Percentiles rank a stretch among this genome's conserved stretches.
Conservation (phyloP, 257 asterid genomes). For the Salvia miltiorrhiza region DNA sequence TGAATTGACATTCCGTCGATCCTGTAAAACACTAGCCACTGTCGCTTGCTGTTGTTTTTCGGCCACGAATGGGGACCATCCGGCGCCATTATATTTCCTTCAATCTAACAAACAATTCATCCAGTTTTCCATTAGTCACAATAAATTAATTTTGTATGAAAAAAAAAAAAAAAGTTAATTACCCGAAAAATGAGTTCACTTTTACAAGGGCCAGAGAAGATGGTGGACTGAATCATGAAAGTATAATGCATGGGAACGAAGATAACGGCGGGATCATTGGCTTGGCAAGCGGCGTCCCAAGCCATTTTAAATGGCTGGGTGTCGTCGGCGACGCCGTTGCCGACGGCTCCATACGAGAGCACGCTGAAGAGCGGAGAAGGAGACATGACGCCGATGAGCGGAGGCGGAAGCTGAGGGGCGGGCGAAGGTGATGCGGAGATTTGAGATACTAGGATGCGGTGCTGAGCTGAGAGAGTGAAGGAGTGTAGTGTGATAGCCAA, state of each 20-base stretch:
- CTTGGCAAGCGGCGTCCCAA: constrained; percentile 80
- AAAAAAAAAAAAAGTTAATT: background rate
- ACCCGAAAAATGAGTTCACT: constrained; percentile 53
- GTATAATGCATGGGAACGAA: constrained; percentile 50
- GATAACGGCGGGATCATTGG: constrained; percentile 31
- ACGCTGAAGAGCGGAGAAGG: constrained; percentile 51
- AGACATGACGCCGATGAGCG: no score
- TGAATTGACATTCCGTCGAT: constrained; percentile 70
- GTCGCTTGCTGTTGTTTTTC: constrained; percentile 40
- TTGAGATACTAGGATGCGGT: constrained; percentile 38
- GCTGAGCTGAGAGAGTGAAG: constrained; percentile 22
- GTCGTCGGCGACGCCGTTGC: constrained; percentile 71
- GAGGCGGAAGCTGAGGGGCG: constrained; percentile 27
- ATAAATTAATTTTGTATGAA: background rate
- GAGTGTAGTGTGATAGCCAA: constrained; percentile 23
- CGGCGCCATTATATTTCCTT: constrained; percentile 78
- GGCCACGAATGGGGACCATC: constrained; percentile 94
- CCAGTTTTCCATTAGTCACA: no score
- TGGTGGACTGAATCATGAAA: constrained; percentile 71
- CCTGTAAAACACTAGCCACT: constrained; percentile 83
- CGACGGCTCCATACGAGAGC: constrained; percentile 65
- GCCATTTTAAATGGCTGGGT: constrained; percentile 73
- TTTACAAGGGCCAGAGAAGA: constrained; percentile 79
- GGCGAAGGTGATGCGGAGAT: constrained; percentile 53
- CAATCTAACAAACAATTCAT: constrained; percentile 51